A percentile compares a stretch with the other conserved stretches of the same genome.
Conservation (phyloP, 116 monocot species). For the Thalassia testudinum region DNA sequence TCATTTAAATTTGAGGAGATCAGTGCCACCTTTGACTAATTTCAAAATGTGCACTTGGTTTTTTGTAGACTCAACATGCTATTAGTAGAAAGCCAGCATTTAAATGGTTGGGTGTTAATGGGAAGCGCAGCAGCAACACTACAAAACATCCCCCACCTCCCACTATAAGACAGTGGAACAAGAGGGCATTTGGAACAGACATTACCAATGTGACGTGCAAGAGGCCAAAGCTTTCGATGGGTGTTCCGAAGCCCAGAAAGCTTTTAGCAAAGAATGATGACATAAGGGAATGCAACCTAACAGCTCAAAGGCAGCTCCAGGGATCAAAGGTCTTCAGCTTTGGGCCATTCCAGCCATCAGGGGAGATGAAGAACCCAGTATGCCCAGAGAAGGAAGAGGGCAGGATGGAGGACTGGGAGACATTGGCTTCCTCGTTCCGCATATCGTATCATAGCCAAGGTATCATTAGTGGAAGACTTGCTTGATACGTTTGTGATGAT, state of each 20-base stretch:
- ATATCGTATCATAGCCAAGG: constrained; percentile 45
- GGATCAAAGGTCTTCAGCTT: constrained; percentile 29
- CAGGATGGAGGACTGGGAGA: constrained; percentile 17
- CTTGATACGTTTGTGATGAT: too few relatives aligned
- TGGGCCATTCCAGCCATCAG: constrained; percentile 48
- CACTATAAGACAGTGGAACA: constrained; percentile 16
- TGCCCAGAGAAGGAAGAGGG: constrained; percentile 4
- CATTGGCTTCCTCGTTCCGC: constrained; percentile 16
- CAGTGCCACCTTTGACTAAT: too few relatives aligned
- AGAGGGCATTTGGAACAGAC: constrained; percentile 76
- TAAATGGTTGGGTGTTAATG: constrained; percentile 60
- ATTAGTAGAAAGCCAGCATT: constrained; percentile 88
- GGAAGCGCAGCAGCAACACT: constrained; percentile 15
- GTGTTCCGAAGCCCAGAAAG: constrained; percentile 10
- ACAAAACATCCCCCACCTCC: constrained; percentile 18
- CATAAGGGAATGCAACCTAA: constrained; percentile 39
- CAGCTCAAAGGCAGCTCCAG: constrained; percentile 33
- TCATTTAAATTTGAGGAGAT: too few relatives aligned
- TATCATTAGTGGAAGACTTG: background rate
- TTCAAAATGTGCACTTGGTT: too few relatives aligned
- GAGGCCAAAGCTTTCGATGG: constrained; percentile 14
- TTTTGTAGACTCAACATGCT: constrained; percentile 53
- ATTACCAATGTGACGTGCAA: constrained; percentile 53
- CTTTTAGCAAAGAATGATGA: constrained; percentile 16
- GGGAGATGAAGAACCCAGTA: constrained; percentile 1